Evolutionary conservation across 2,329 filamentous ascomycete genomes (phyloP), one percentile per base, ranked within the genome.

Genomic region (Blastomyces gilchristii): DNA sequence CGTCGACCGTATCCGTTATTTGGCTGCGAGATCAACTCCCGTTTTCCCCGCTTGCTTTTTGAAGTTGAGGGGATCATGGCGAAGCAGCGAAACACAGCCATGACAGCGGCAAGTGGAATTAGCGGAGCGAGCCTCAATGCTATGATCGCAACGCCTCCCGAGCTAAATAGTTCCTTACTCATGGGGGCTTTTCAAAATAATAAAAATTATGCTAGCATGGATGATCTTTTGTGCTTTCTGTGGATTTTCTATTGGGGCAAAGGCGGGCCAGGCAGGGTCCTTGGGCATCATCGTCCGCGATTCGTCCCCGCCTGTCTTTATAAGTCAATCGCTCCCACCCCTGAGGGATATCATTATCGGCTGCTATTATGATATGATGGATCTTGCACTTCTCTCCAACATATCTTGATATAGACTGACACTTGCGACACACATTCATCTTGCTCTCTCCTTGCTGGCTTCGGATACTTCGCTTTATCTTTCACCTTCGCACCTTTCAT

Each of bases 21-120:
- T 57, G n/a, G 53, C 16, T 41, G 31, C 53, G 16, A n/a, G 31
- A 57, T 57, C 16, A 39, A 39, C 53, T 37, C 6, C 7, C n/a
- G 12, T 34, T 28, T 47, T 45, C 31, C 22, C 43, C 43, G 41
- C 57, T 45, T 25, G 14, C 3, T 8, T 37, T 37, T 8, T 37
- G 34, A 37, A 37, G 34, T 37, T 37, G 34, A n/a, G 37, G 14
- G 14, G 16, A 47, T 45, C 43, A 59, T 47, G 57, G 57, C 57
- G 57, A 34, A 59, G 57, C 57, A 59, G 22, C 57, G 16, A 43
- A 58, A 45, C 57, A 58, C 57, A 47, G 57, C 57, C 57, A 58
- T 58, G 18, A 39, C 6, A 58, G 18, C 34, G n/a, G 54, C 31
- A 12, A 43, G 39, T 12, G 50, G 25, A 16, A 8, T 11, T 18